phyloP scores from a whole-genome alignment of 352 stramenopile genomes.

The Blastocystis hominis region DNA sequence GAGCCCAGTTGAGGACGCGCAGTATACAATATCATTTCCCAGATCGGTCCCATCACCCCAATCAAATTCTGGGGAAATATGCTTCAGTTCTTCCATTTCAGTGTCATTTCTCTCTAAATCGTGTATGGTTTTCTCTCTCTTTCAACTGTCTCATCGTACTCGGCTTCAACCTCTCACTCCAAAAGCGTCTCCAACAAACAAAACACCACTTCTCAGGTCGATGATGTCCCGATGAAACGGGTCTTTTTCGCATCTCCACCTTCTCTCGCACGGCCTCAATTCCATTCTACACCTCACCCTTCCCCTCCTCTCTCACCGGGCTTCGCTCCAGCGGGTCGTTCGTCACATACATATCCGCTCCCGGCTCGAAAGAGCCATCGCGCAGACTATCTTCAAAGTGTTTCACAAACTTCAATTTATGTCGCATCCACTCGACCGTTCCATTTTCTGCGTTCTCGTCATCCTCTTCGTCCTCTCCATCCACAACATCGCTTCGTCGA shows the following conservation, averaged over 20 bases:
- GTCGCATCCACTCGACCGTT: slow-evolving; percentile 51
- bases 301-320: not conserved
- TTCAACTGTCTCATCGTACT: no score
- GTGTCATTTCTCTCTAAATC: not conserved
- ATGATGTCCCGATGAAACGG: not conserved
- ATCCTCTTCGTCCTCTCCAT: slow-evolving; percentile 59
- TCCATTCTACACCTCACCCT: not conserved
- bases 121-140: no score
- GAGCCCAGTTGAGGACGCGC: not conserved
- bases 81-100: slow-evolving; percentile 2
- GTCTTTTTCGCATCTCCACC: slow-evolving; percentile 24
- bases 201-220: not conserved
- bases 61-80: slow-evolving; percentile 21
- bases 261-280: not conserved
- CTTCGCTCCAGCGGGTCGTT: not conserved
- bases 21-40: slow-evolving; percentile 13
- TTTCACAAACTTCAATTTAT: slow-evolving; percentile 3
- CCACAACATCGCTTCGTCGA: not conserved
- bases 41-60: not conserved
- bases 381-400: slow-evolving; percentile 56
- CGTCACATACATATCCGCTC: slow-evolving; percentile 41
- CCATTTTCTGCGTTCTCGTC: slow-evolving; percentile 29
- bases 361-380: slow-evolving; percentile 30
- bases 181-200: not conserved
- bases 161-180: no score